Percentiles rank a stretch among this genome's conserved stretches.
Conservation (phyloP, 345 rosid genomes). For the Laguncularia racemosa region DNA sequence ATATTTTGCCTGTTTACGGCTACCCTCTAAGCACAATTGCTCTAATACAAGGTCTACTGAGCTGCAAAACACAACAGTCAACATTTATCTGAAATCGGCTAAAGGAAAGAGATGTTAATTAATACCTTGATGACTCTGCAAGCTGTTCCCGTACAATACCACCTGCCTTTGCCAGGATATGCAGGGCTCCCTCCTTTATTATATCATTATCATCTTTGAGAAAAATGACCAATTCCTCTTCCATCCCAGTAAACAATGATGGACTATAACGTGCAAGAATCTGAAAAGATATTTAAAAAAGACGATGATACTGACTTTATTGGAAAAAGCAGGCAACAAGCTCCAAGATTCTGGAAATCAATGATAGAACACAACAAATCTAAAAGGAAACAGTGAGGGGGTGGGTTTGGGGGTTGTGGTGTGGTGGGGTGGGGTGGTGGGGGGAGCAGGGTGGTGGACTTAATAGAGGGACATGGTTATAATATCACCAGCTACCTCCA, state of each 20-base stretch:
- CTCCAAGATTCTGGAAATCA: background rate
- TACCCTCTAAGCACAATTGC: conserved; percentile 91
- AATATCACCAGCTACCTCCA: too few species aligned
- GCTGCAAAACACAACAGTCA: conserved; percentile 35
- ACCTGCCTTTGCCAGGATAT: conserved; percentile 94
- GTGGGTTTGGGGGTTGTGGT: too few species aligned
- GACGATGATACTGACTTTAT: background rate
- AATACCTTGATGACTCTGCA: conserved; percentile 65
- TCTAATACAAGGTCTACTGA: conserved; percentile 89
- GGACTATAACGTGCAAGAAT: conserved; percentile 83
- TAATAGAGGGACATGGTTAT: too few species aligned
- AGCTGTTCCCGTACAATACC: conserved; percentile 92
- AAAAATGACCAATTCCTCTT: conserved; percentile 69
- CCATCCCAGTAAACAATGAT: conserved; percentile 66
- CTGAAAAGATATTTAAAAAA: conserved; percentile 31
- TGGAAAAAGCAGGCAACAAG: conserved; percentile 3
- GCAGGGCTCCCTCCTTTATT: conserved; percentile 82
- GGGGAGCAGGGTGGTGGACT: too few species aligned
- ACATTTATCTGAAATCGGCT: too few species aligned
- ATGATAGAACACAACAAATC: too few species aligned
- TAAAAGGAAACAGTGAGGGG: too few species aligned
- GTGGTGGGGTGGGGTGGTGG: too few species aligned
- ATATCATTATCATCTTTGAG: conserved; percentile 83
- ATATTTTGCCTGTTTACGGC: conserved; percentile 87
- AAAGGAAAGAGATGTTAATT: background rate